These are phyloP conservation scores for Russula olivacea DNA, from an alignment of 768 basidiomycete species.

Conservation along the genomic window DNA sequence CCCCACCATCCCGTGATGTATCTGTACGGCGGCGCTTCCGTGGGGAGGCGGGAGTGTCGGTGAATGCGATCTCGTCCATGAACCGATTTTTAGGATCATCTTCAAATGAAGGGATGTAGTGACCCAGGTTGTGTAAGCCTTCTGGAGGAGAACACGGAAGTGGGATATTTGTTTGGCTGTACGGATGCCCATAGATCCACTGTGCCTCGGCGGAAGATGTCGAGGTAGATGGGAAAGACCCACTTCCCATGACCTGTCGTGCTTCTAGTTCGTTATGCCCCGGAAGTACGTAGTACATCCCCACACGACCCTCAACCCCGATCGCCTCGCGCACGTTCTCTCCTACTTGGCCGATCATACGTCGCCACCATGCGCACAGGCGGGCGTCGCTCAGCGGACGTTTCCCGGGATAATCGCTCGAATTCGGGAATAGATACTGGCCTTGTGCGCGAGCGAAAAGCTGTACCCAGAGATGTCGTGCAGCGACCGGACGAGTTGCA, in stretches of 20 bases:
- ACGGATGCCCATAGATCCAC: slow-evolving; percentile 83
- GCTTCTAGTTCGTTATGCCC: slow-evolving; percentile 68
- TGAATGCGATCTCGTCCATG: slow-evolving; percentile 82
- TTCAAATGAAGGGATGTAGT: slow-evolving; percentile 84
- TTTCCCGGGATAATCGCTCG: slow-evolving; percentile 62
- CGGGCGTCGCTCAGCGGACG: slow-evolving; percentile 67
- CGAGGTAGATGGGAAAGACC: slow-evolving; percentile 26
- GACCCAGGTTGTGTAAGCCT: slow-evolving; percentile 48
- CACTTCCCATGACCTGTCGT: slow-evolving; percentile 44
- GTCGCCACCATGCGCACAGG: slow-evolving; percentile 93
- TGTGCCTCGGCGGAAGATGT: slow-evolving; percentile 22
- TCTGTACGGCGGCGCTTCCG: slow-evolving; percentile 49
- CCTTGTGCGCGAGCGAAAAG: slow-evolving; percentile 67
- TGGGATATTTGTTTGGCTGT: slow-evolving; percentile 40
- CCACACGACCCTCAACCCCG: slow-evolving; percentile 30
- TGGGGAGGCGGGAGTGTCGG: slow-evolving; percentile 47
- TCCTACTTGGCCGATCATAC: slow-evolving; percentile 55
- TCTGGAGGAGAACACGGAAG: slow-evolving; percentile 43
- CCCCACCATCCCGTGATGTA: slow-evolving; percentile 9
- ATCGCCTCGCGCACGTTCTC: slow-evolving; percentile 31
- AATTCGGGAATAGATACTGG: slow-evolving; percentile 94
- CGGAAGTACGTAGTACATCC: slow-evolving; percentile 61
- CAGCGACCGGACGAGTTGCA: slow-evolving; percentile 31
- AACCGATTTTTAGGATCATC: slow-evolving; percentile 96
- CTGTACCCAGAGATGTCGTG: slow-evolving; percentile 15